Evolutionary conservation across 139 green algal genomes (phyloP), one percentile per base, ranked within the genome.

Genomic region (Chlamydomonas incerta): DNA sequence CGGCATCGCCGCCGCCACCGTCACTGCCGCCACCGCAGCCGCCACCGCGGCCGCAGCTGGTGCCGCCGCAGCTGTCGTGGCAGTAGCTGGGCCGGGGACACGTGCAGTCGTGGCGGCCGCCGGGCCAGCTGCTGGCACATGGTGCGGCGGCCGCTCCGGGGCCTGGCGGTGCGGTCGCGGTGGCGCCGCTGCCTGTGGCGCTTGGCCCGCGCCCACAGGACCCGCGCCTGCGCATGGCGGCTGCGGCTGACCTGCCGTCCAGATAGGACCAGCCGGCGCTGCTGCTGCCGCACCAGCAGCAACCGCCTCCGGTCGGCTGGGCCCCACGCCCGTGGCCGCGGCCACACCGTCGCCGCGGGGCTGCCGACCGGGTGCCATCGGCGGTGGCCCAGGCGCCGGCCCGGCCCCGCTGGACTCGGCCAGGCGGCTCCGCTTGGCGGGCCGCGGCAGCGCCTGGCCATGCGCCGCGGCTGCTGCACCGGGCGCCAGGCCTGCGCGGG

Each of bases 1-100:
- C 17, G 87, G 88, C 67, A 92, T 71, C 3, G 37, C 47, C 31
- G 33, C 37, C 5, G 10, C 17, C 31, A 52, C 28, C 9, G 68
- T 17, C 4, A 4, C 33, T 20, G 47, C 5, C 21, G 23, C 70
- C 24, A 21, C 71, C 18, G 41, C 41, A 23, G 1, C 29, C 3
- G 34, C n/a, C 4, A 6, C n/a, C 9, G 60, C 79, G 17, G 50
- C 80, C 58, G 41, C 60, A 37, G 55, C 76, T 55, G 74, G 60
- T 37, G 31, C 50, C 50, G 60, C 52, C 87, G 74, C 70, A 58
- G 15, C 10, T 68, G 57, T 34, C 41, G 80, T 24, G 57, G 67
- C 37, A 26, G 37, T 69, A 13, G 35, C 77, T 83, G 71, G 34
- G 63, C 17, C 33, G 46, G 2, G 11, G 46, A 46, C 50, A 41